Evolutionary conservation across 78 protist genomes (phyloP).

Genomic region (Dictyostelium capitatum): DNA sequence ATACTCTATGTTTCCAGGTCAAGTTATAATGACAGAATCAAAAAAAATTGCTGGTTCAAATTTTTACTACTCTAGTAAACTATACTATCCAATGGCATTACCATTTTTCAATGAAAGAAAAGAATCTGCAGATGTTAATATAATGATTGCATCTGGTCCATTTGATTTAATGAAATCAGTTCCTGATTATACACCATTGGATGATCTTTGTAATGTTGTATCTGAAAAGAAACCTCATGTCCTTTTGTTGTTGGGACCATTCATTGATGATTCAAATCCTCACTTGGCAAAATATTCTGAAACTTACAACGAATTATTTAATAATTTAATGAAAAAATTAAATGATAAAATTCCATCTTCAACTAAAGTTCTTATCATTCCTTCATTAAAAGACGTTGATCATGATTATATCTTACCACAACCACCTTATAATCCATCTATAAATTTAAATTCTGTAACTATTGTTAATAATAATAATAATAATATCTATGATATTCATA

Average conservation of each 20-base stretch:
- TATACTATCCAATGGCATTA: slow-evolving; percentile 55
- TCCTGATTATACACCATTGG: slow-evolving; percentile 18
- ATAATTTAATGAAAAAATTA: not conserved
- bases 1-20: slow-evolving; percentile 42
- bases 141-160: slow-evolving; percentile 63
- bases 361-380: slow-evolving; percentile 67
- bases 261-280: slow-evolving; percentile 32
- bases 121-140: slow-evolving; percentile 5
- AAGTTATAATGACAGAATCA: slow-evolving; percentile 44
- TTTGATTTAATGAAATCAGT: not conserved
- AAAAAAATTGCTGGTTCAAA: slow-evolving; percentile 29
- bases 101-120: not conserved
- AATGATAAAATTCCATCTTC: not conserved
- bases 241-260: slow-evolving; percentile 56
- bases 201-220: slow-evolving; percentile 5
- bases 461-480: not conserved
- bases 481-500: not conserved
- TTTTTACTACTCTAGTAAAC: slow-evolving; percentile 20
- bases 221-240: not conserved
- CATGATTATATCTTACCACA: slow-evolving; percentile 79
- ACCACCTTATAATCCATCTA: slow-evolving; percentile 61
- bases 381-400: slow-evolving; percentile 66
- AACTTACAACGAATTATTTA: slow-evolving; percentile 19
- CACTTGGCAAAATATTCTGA: not conserved
- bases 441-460: not conserved